Evolutionary conservation across 345 rosid species (phyloP).

Genomic region (Hibiscus tridactylites): DNA sequence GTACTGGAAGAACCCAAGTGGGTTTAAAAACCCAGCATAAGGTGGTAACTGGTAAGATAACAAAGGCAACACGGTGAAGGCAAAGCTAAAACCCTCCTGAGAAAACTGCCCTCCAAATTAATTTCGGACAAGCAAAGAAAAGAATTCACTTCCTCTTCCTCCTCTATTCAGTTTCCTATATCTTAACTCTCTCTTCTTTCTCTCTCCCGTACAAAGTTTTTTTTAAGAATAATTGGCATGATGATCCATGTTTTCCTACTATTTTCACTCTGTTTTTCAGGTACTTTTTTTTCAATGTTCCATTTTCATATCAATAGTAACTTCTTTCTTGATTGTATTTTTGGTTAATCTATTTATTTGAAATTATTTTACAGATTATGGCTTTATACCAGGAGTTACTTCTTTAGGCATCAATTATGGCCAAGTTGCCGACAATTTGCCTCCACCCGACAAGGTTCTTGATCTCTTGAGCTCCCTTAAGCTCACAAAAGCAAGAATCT

Average conservation of each 20-base stretch:
- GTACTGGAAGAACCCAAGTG: slow-evolving; percentile 4
- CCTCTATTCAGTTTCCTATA: slow-evolving; percentile 15
- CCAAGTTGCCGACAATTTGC: slow-evolving; percentile 77
- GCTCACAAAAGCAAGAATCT: slow-evolving; percentile 68
- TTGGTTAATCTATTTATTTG: neutral
- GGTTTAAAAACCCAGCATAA: slow-evolving; percentile 16
- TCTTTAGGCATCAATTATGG: slow-evolving; percentile 89
- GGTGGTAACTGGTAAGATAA: too few relatives aligned
- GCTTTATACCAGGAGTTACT: slow-evolving; percentile 29
- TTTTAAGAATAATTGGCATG: slow-evolving; percentile 19
- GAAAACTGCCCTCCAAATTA: neutral
- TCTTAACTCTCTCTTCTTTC: neutral
- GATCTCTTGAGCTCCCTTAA: slow-evolving; percentile 56
- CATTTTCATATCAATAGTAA: neutral
- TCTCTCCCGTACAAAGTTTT: slow-evolving; percentile 21
- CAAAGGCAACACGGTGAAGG: slow-evolving; percentile 31
- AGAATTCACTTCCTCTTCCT: slow-evolving; percentile 27
- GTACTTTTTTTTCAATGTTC: slow-evolving; percentile 20
- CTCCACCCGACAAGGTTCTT: slow-evolving; percentile 57
- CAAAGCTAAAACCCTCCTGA: slow-evolving; percentile 23
- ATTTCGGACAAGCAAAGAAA: slow-evolving; percentile 46
- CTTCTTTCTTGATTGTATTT: neutral
- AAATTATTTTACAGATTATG: slow-evolving; percentile 30
- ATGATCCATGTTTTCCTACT: slow-evolving; percentile 31
- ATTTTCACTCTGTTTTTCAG: slow-evolving; percentile 32